Evolutionary conservation across 106 monocot species (phyloP), one percentile per base, ranked within the genome.

Genomic region (Posidonia australis): DNA sequence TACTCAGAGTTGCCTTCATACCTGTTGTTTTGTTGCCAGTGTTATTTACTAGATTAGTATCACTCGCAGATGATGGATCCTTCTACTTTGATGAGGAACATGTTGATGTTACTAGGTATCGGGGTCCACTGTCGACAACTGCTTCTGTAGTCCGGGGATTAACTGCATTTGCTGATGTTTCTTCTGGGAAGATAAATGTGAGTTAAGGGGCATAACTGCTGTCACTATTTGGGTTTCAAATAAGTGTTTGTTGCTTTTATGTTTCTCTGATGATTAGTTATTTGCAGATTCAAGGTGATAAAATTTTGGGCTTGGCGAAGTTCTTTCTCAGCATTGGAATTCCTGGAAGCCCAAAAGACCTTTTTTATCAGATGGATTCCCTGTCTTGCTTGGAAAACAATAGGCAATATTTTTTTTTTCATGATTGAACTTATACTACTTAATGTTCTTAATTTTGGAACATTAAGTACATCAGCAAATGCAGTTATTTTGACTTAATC

Each of bases 31-130:
- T n/a, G 58, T 29, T 12, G 13, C 44, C 53, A 26, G 12, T 59
- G 28, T 57, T n/a, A 46, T 53, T 54, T 44, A 55, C 26, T 58
- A 19, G 41, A 29, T 51, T 26, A 21, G 18, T 21, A 17, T n/a
- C 64, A 73, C 48, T 41, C 74, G 54, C 72, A 98, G 96, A 81
- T 77, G 96, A 98, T 76, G 96, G 85, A 51, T 70, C 78, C 23
- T 83, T 85, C 10, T 98, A 84, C 80, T 91, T 98, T 62, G 81
- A 91, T 64, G 96, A 90, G 46, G 87, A 98, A 68, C 76, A 83
- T 71, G 70, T 83, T 68, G 84, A 83, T 79, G 62, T 55, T 19
- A 76, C 41, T 73, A 85, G 82, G 45, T 91, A 91, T 61, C 87
- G 76, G 57, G 82, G 91, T 28, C 91, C 96, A 27, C 67, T 98